Percentiles rank a stretch among this genome's conserved stretches.
Evolutionary conservation across 768 basidiomycete genomes (phyloP).

Genomic region (Pulveroboletus sp.): DNA sequence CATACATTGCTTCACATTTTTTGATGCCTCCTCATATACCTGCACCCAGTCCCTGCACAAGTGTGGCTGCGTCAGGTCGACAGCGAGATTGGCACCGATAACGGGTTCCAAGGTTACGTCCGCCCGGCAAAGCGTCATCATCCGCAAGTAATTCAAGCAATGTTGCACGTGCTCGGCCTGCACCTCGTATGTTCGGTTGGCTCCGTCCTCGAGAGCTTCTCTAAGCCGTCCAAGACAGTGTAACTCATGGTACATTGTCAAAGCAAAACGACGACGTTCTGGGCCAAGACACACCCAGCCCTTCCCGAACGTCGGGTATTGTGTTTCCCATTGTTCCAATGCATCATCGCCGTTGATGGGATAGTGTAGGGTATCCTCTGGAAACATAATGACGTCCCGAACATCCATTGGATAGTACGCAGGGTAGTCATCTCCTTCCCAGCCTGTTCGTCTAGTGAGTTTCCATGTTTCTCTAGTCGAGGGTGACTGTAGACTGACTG

Average conservation of each 20-base stretch:
- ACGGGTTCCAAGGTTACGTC: constrained; percentile 49
- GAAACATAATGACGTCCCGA: constrained; percentile 20
- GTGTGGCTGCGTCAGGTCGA: constrained; percentile 23
- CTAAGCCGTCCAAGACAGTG: constrained; percentile 35
- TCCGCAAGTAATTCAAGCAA: constrained; percentile 49
- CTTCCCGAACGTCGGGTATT: constrained; percentile 16
- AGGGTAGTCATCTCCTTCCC: constrained; percentile 28
- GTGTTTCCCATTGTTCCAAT: constrained; percentile 19
- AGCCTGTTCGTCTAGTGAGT: constrained; percentile 12
- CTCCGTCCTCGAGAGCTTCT: constrained; percentile 15
- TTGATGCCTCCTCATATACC: constrained; percentile 23
- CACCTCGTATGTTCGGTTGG: constrained; percentile 15
- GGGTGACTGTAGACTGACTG: constrained; percentile 11
- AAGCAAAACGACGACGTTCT: constrained; percentile 29
- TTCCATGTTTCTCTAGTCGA: too few species aligned
- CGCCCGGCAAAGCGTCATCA: constrained; percentile 43
- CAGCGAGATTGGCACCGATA: constrained; percentile 12
- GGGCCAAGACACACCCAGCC: constrained; percentile 28
- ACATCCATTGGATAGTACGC: constrained; percentile 25
- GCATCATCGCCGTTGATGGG: constrained; percentile 24
- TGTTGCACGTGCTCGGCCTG: constrained; percentile 33
- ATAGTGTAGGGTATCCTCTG: constrained; percentile 27
- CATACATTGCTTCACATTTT: constrained; percentile 10
- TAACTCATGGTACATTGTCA: constrained; percentile 38
- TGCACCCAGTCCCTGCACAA: constrained; percentile 26